Evolutionary conservation across 257 asterid species (phyloP).

Genomic region (Solanum rostratum): DNA sequence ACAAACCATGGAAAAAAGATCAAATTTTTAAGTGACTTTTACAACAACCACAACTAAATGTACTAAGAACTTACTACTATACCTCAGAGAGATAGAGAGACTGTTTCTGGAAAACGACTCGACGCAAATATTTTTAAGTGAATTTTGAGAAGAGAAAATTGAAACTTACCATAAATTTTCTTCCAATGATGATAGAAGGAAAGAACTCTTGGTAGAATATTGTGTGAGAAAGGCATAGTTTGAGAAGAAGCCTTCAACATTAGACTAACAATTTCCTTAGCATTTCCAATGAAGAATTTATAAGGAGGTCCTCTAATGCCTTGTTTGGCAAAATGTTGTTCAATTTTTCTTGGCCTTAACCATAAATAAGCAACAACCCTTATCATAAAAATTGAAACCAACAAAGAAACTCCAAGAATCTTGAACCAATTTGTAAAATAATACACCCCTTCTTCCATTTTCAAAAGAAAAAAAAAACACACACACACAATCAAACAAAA

Average conservation of each 20-base stretch:
- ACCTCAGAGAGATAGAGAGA: too few relatives aligned
- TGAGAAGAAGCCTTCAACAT: conserved; percentile 39
- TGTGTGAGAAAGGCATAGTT: conserved; percentile 30
- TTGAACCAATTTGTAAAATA: background rate
- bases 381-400: conserved; percentile 2
- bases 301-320: conserved; percentile 44
- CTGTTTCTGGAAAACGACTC: too few relatives aligned
- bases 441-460: background rate
- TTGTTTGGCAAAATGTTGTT: conserved; percentile 35
- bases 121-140: too few relatives aligned
- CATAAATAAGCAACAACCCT: conserved; percentile 17
- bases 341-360: conserved; percentile 37
- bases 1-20: background rate
- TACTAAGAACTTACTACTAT: too few relatives aligned
- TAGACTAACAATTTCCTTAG: conserved; percentile 34
- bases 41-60: background rate
- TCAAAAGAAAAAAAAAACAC: too few relatives aligned
- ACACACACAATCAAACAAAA: background rate
- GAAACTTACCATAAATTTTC: conserved; percentile 29
- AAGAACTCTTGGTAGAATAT: conserved; percentile 37
- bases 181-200: conserved; percentile 45
- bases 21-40: background rate
- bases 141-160: too few relatives aligned
- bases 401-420: background rate
- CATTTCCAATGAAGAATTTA: conserved; percentile 34